Evolutionary conservation across 495 filamentous ascomycete species (phyloP).

Genomic region (Podospora fimiseda): DNA sequence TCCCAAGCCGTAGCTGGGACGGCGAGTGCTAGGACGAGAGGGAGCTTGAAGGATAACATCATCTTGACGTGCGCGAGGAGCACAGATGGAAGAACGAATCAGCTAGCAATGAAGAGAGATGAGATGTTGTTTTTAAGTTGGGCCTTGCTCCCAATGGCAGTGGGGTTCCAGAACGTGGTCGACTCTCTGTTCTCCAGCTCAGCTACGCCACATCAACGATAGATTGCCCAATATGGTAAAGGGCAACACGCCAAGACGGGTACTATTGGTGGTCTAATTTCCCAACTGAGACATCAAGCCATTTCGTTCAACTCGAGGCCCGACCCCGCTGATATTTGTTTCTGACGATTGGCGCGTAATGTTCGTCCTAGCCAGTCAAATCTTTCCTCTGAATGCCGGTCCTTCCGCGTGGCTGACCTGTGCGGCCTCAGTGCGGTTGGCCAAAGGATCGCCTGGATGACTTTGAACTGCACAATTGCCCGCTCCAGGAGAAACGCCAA

Average conservation of each 20-base stretch:
- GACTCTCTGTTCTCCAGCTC: neutral
- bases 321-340: neutral
- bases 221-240: neutral
- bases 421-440: neutral
- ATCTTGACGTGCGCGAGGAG: neutral
- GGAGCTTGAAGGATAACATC: neutral
- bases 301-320: neutral
- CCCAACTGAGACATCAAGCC: neutral
- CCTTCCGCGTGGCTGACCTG: too few species aligned
- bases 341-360: neutral
- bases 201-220: neutral
- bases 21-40: slow-evolving; percentile 4
- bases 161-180: neutral
- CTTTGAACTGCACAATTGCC: slow-evolving; percentile 7
- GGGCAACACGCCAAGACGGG: neutral
- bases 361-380: neutral
- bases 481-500: slow-evolving; percentile 10
- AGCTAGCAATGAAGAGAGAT: too few species aligned
- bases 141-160: too few species aligned
- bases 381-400: neutral
- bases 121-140: neutral
- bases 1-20: slow-evolving; percentile 7
- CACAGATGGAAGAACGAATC: too few species aligned
- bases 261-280: too few species aligned
- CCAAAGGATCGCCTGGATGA: neutral